phyloP scores from a whole-genome alignment of 164 flowering plant species.

The Chloranthus sessilifolius region DNA sequence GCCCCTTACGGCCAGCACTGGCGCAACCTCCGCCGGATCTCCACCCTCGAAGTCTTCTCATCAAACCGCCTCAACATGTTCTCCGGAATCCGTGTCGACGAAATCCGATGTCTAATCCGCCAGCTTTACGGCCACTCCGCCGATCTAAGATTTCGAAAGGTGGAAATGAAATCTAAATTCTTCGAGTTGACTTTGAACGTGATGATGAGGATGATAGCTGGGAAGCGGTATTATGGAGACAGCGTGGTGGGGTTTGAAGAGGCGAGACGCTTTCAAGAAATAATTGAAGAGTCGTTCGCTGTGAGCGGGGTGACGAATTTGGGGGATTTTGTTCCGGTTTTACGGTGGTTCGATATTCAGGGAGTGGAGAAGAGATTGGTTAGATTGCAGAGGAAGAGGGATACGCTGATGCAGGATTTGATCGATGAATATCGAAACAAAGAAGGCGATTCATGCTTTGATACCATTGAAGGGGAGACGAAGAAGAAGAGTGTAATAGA shows the following conservation, averaged over 20 bases:
- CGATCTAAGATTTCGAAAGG: background rate
- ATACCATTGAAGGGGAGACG: too few species aligned
- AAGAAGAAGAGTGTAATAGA: slow-evolving; percentile 15
- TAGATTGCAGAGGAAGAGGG: slow-evolving; percentile 13
- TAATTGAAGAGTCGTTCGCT: slow-evolving; percentile 13
- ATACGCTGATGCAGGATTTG: slow-evolving; percentile 19
- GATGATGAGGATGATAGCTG: slow-evolving; percentile 7
- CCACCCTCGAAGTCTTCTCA: slow-evolving; percentile 15
- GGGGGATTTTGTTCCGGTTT: slow-evolving; percentile 25
- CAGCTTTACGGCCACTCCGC: background rate
- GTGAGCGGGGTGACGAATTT: slow-evolving; percentile 9
- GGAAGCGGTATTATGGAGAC: slow-evolving; percentile 12
- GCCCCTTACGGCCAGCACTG: slow-evolving; percentile 18
- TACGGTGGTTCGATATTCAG: slow-evolving; percentile 15
- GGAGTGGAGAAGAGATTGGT: slow-evolving; percentile 22
- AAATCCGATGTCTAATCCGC: slow-evolving; percentile 3
- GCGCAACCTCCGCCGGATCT: slow-evolving; percentile 17
- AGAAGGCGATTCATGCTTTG: background rate
- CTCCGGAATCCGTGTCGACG: slow-evolving; percentile 5
- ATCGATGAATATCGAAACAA: slow-evolving; percentile 16
- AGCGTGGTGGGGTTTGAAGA: slow-evolving; percentile 17
- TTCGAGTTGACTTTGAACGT: slow-evolving; percentile 8
- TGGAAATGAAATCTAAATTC: slow-evolving; percentile 10
- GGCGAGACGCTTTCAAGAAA: slow-evolving; percentile 8
- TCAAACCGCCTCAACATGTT: slow-evolving; percentile 6